Percentiles rank a stretch among this genome's conserved stretches.
phyloP scores from a whole-genome alignment of 495 filamentous ascomycete species.

The Niebla homalea region DNA sequence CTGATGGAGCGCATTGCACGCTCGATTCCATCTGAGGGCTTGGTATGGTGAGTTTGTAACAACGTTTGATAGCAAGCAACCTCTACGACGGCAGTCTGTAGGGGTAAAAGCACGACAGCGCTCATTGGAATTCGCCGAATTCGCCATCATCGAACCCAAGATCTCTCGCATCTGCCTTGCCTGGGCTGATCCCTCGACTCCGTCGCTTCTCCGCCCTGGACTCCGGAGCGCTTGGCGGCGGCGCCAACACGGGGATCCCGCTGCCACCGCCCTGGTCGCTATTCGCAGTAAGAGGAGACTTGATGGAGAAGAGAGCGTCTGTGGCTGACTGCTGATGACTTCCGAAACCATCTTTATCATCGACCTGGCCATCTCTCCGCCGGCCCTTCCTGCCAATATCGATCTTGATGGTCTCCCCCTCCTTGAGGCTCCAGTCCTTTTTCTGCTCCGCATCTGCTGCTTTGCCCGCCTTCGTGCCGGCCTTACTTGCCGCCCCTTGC shows the following conservation, averaged over 20 bases:
- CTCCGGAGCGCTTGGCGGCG: conserved; percentile 16
- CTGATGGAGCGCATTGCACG: too few species aligned
- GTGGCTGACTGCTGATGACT: conserved; percentile 9
- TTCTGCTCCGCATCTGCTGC: conserved; percentile 30
- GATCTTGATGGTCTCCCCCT: conserved; percentile 73
- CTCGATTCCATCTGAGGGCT: too few species aligned
- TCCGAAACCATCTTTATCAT: not conserved
- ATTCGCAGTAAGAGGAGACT: conserved; percentile 30
- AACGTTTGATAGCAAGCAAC: too few species aligned
- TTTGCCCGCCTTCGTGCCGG: conserved; percentile 15
- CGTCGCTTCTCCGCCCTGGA: conserved; percentile 26
- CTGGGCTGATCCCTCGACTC: conserved; percentile 16
- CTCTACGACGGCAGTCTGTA: not conserved
- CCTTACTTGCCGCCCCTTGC: conserved; percentile 7
- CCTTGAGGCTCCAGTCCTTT: conserved; percentile 65
- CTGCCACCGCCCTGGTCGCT: conserved; percentile 1
- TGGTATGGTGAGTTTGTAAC: too few species aligned
- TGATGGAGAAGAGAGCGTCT: conserved; percentile 33
- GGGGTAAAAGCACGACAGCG: too few species aligned
- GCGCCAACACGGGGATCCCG: conserved; percentile 11
- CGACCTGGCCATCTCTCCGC: conserved; percentile 8
- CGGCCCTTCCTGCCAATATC: conserved; percentile 41
- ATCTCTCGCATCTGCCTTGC: conserved; percentile 16
- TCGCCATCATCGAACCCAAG: conserved; percentile 38
- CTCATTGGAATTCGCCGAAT: conserved; percentile 39